These are phyloP conservation scores for Begonia peltatifolia DNA, from an alignment of 306 rosid species.

Conservation along the genomic window DNA sequence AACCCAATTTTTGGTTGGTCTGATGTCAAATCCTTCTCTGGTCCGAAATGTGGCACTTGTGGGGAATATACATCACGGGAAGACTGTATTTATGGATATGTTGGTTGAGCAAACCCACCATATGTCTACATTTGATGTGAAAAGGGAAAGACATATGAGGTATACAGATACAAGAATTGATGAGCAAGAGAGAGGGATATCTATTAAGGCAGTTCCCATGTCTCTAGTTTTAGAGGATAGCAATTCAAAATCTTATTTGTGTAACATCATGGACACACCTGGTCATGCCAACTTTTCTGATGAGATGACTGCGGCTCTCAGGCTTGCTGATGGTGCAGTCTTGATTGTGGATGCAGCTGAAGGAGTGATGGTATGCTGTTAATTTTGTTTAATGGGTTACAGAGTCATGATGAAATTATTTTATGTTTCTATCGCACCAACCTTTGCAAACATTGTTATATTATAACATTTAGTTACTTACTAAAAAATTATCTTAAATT, in stretches of 20 bases:
- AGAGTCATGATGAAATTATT: too few relatives aligned
- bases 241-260: slow-evolving; percentile 68
- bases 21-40: slow-evolving; percentile 82
- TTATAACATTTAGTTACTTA: too few relatives aligned
- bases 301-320: slow-evolving; percentile 92
- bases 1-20: slow-evolving; percentile 64
- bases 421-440: neutral
- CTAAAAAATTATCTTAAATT: too few relatives aligned
- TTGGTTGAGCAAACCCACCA: slow-evolving; percentile 91
- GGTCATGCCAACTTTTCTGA: slow-evolving; percentile 97
- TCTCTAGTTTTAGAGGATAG: slow-evolving; percentile 89
- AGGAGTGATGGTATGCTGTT: slow-evolving; percentile 69
- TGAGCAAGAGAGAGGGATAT: slow-evolving; percentile 86
- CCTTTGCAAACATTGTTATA: neutral
- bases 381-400: neutral
- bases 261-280: slow-evolving; percentile 85
- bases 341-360: slow-evolving; percentile 94
- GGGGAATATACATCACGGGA: slow-evolving; percentile 89
- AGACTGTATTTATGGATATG: slow-evolving; percentile 97
- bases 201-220: slow-evolving; percentile 91
- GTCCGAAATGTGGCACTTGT: slow-evolving; percentile 84
- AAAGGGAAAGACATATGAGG: slow-evolving; percentile 75
- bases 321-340: slow-evolving; percentile 92
- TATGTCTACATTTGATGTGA: slow-evolving; percentile 70
- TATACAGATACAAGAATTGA: slow-evolving; percentile 88